phyloP scores from a whole-genome alignment of 495 filamentous ascomycete species.

The Aspergillus ellipticus region DNA sequence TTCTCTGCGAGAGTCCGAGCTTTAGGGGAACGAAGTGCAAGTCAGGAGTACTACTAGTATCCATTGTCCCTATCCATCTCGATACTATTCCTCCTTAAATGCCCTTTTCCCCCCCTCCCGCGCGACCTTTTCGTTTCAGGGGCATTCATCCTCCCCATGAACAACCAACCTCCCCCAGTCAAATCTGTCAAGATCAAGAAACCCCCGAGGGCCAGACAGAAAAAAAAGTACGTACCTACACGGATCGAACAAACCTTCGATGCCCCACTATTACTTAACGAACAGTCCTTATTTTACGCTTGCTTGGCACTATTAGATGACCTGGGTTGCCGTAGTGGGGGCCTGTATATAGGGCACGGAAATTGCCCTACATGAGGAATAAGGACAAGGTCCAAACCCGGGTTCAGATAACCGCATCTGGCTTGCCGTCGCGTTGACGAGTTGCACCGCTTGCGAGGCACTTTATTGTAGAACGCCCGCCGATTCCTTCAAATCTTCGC shows the following conservation, averaged over 20 bases:
- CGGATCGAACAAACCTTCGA: background rate
- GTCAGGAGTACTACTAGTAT: conserved; percentile 1
- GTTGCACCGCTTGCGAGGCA: too few relatives aligned
- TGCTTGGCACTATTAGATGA: background rate
- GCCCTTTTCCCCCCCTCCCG: too few relatives aligned
- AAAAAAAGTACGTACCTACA: background rate
- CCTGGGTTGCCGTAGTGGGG: conserved; percentile 2
- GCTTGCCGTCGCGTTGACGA: too few relatives aligned
- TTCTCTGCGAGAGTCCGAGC: background rate
- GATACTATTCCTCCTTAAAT: background rate
- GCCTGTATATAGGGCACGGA: conserved; percentile 12
- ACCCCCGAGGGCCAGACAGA: background rate
- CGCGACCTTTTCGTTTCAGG: background rate
- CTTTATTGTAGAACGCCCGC: background rate
- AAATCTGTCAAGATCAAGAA: background rate
- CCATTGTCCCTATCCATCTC: background rate
- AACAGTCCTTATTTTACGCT: conserved; percentile 7
- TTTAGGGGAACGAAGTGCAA: background rate
- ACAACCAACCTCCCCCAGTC: background rate
- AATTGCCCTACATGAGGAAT: conserved; percentile 6
- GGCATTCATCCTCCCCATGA: background rate
- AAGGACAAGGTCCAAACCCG: conserved; percentile 1
- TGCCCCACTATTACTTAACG: conserved; percentile 2
- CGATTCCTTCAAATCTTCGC: background rate
- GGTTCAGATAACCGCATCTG: background rate